Percentiles rank a stretch among this genome's conserved stretches.
phyloP scores from a whole-genome alignment of 1,284 basidiomycete species.

The Mycosarcoma maydis region DNA sequence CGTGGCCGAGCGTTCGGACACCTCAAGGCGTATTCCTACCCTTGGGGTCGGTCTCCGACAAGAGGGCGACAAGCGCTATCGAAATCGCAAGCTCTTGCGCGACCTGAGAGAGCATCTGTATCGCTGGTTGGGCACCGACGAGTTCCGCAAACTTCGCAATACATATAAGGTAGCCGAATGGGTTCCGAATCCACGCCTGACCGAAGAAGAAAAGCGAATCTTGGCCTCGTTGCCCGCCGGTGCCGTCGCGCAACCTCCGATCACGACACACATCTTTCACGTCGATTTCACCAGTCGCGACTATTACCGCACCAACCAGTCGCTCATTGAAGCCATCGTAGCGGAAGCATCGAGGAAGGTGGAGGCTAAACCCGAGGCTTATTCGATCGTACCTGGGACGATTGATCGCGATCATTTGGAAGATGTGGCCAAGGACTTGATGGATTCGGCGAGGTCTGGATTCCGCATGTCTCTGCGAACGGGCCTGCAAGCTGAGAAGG shows the following conservation, averaged over 20 bases:
- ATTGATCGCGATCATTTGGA: constrained; percentile 48
- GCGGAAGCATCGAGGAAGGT: constrained; percentile 40
- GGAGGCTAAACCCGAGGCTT: constrained; percentile 47
- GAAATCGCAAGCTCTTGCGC: constrained; percentile 52
- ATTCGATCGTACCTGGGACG: constrained; percentile 48
- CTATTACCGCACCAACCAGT: constrained; percentile 51
- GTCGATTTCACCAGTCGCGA: constrained; percentile 48
- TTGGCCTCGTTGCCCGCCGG: constrained; percentile 36
- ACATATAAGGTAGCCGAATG: constrained; percentile 52
- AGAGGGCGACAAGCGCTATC: constrained; percentile 51
- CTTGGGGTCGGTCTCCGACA: constrained; percentile 48
- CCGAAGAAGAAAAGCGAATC: constrained; percentile 41
- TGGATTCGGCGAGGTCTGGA: constrained; percentile 50
- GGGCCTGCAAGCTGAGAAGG: constrained; percentile 46
- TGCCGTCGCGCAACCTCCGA: constrained; percentile 38
- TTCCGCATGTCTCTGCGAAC: constrained; percentile 52
- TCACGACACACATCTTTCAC: constrained; percentile 51
- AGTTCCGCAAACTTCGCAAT: constrained; percentile 49
- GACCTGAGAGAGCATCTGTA: constrained; percentile 54
- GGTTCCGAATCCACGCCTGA: constrained; percentile 45
- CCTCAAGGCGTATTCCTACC: constrained; percentile 33
- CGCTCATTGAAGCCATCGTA: constrained; percentile 50
- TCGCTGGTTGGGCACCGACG: constrained; percentile 51
- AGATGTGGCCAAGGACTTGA: constrained; percentile 55
- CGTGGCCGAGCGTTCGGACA: constrained; percentile 11